phyloP scores from a whole-genome alignment of 2,329 filamentous ascomycete species.

The Gaeumannomyces tritici region DNA sequence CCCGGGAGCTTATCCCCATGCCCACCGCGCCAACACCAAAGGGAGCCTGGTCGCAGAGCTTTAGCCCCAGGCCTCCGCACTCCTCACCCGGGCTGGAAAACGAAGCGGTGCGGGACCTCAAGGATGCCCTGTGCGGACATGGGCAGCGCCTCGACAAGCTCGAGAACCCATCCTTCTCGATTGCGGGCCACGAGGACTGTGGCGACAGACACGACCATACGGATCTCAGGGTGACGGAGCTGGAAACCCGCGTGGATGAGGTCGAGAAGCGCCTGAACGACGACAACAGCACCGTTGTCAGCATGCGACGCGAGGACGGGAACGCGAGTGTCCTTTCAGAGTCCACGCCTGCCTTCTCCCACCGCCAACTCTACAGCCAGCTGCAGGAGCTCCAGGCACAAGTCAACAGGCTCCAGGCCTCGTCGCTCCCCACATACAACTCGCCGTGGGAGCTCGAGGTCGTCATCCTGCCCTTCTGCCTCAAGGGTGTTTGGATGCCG shows the following conservation, averaged over 20 bases:
- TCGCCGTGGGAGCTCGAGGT: constrained; percentile 69
- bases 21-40: constrained; percentile 1
- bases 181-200: constrained; percentile 58
- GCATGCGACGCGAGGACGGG: constrained; percentile 27
- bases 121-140: constrained; percentile 47
- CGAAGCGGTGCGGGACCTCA: constrained; percentile 33
- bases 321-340: constrained; percentile 34
- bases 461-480: constrained; percentile 61
- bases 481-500: constrained; percentile 46
- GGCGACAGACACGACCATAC: constrained; percentile 56
- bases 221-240: constrained; percentile 58
- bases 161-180: constrained; percentile 61
- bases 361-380: constrained; percentile 38
- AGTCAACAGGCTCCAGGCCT: constrained; percentile 44
- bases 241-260: constrained; percentile 55
- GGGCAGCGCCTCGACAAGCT: constrained; percentile 57
- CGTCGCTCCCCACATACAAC: constrained; percentile 47
- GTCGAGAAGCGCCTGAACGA: constrained; percentile 42
- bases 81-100: constrained; percentile 6
- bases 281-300: constrained; percentile 30
- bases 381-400: constrained; percentile 40
- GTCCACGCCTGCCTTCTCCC: constrained; percentile 28
- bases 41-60: background rate
- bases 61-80: constrained; percentile 6
- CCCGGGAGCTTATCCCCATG: background rate